A percentile compares a stretch with the other conserved stretches of the same genome.
Evolutionary conservation across 2,329 filamentous ascomycete genomes (phyloP).

Genomic region (Chaetothyriales sp.): DNA sequence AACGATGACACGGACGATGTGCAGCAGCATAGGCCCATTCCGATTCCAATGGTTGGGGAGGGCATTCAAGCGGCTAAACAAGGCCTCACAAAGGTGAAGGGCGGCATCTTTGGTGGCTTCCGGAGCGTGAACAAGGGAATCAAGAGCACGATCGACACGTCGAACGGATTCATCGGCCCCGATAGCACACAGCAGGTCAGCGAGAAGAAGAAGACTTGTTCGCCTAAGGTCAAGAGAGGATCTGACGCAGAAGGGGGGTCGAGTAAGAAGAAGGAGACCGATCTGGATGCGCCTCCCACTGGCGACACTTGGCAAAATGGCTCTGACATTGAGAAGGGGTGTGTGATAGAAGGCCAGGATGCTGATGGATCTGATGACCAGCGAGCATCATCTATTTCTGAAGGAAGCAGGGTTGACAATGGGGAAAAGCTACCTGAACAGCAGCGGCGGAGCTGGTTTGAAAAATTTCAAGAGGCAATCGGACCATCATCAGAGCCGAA

Average conservation of each 20-base stretch:
- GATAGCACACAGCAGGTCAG: slow-evolving; percentile 1
- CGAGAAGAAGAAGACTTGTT: background rate
- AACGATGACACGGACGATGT: slow-evolving; percentile 15
- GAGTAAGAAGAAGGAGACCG: background rate
- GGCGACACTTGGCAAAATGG: background rate
- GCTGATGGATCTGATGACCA: background rate
- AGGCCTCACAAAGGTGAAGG: slow-evolving; percentile 33
- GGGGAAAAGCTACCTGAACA: slow-evolving; percentile 8
- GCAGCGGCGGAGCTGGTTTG: slow-evolving; percentile 3
- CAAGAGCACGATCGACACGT: slow-evolving; percentile 24
- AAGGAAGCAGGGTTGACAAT: slow-evolving; percentile 12
- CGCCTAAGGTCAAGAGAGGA: background rate
- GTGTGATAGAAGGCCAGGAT: background rate
- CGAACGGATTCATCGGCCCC: slow-evolving; percentile 22
- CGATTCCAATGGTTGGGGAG: slow-evolving; percentile 37
- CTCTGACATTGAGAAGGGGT: background rate
- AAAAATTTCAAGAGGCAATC: slow-evolving; percentile 13
- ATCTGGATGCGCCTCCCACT: background rate
- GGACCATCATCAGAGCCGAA: slow-evolving; percentile 13
- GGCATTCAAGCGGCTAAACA: slow-evolving; percentile 39
- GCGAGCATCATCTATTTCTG: slow-evolving; percentile 10
- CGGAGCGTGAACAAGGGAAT: slow-evolving; percentile 27
- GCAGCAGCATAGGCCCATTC: slow-evolving; percentile 16
- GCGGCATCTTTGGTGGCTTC: slow-evolving; percentile 31
- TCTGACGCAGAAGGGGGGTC: background rate